Conservation (phyloP, 2,329 filamentous ascomycete species). For the Pestalotiopsis fici region DNA sequence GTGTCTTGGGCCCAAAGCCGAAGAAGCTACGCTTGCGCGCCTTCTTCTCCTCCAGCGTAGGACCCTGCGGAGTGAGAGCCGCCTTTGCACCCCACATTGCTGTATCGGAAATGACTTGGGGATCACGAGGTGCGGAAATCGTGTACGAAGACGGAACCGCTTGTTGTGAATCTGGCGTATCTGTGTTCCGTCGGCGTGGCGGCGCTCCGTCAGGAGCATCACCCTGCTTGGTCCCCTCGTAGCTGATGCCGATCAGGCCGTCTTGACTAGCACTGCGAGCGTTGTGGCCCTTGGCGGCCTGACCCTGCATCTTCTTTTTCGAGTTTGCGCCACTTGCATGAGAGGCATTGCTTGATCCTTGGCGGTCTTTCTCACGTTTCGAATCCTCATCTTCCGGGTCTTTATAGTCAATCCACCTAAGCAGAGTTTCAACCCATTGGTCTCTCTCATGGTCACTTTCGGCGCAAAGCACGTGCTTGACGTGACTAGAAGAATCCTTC, state of each 20-base stretch:
- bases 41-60: slow-evolving; percentile 73
- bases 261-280: slow-evolving; percentile 39
- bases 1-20: slow-evolving; percentile 64
- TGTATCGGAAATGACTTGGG: slow-evolving; percentile 78
- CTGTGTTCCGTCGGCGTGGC: slow-evolving; percentile 28
- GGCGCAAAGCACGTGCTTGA: slow-evolving; percentile 92
- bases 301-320: slow-evolving; percentile 44
- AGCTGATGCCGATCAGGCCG: slow-evolving; percentile 57
- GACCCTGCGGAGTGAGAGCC: slow-evolving; percentile 46
- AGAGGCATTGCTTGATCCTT: slow-evolving; percentile 34
- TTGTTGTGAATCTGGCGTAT: slow-evolving; percentile 24
- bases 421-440: slow-evolving; percentile 85
- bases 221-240: slow-evolving; percentile 56
- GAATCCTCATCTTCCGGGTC: slow-evolving; percentile 60
- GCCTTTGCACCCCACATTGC: slow-evolving; percentile 84
- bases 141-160: slow-evolving; percentile 42
- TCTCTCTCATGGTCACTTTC: slow-evolving; percentile 94
- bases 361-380: slow-evolving; percentile 39
- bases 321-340: slow-evolving; percentile 35
- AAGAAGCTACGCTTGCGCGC: slow-evolving; percentile 78
- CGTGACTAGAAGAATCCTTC: slow-evolving; percentile 85
- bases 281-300: slow-evolving; percentile 34
- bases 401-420: slow-evolving; percentile 83
- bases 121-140: slow-evolving; percentile 88
- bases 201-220: slow-evolving; percentile 47